phyloP scores from a whole-genome alignment of 2,329 filamentous ascomycete species.

The Penicillium sclerotiorum region DNA sequence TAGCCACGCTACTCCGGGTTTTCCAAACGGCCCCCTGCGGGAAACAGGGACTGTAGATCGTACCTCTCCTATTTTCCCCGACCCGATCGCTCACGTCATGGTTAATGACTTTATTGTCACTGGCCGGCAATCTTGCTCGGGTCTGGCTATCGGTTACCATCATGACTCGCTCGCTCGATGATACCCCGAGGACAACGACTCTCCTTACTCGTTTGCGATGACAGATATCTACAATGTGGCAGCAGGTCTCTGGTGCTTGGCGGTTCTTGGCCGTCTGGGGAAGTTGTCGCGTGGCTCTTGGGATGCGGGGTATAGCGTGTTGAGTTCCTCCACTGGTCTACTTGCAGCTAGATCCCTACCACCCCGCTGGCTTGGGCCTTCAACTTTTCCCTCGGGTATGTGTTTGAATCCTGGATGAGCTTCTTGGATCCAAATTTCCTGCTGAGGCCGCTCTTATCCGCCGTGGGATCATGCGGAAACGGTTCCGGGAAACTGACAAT shows the following conservation, averaged over 20 bases:
- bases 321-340: constrained; percentile 14
- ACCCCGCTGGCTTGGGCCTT: background rate
- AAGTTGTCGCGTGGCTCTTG: constrained; percentile 25
- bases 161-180: constrained; percentile 2
- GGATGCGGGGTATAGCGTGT: constrained; percentile 28
- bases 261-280: constrained; percentile 27
- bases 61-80: constrained; percentile 26
- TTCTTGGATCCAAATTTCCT: background rate
- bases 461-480: too few relatives aligned
- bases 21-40: constrained; percentile 23
- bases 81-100: constrained; percentile 22
- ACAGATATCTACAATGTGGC: too few relatives aligned
- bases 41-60: constrained; percentile 9
- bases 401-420: background rate
- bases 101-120: background rate
- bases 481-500: too few relatives aligned
- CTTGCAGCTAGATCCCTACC: background rate
- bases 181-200: constrained; percentile 3
- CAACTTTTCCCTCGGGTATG: background rate
- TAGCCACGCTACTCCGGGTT: constrained; percentile 10
- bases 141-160: background rate
- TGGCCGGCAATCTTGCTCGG: background rate
- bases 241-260: constrained; percentile 18
- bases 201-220: background rate
- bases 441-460: background rate